Evolutionary conservation across 805 yeast species (phyloP).

Genomic region (Isabelozyma heimii): DNA sequence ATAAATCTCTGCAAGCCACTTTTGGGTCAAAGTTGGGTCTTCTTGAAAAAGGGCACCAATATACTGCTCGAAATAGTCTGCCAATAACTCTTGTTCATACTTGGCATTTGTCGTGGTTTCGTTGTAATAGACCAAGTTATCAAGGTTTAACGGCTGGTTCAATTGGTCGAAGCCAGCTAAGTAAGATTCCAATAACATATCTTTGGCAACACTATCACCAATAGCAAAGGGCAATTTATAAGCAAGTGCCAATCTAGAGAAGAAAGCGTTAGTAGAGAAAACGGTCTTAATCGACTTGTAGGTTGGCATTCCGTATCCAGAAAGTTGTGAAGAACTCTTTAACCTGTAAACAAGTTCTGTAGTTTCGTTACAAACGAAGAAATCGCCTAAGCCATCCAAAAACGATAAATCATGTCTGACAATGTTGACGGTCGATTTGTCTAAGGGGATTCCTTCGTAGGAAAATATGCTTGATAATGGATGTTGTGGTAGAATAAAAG

Average conservation of each 20-base stretch:
- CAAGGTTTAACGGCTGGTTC: conserved; percentile 1
- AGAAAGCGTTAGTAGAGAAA: conserved; percentile 36
- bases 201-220: conserved; percentile 24
- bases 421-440: conserved; percentile 17
- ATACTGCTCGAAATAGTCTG: conserved; percentile 41
- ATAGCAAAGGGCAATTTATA: conserved; percentile 34
- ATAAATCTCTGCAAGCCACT: conserved; percentile 31
- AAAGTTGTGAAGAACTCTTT: conserved; percentile 4
- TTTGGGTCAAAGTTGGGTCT: conserved; percentile 33
- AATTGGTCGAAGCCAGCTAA: conserved; percentile 20
- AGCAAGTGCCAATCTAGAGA: conserved; percentile 32
- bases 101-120: neutral
- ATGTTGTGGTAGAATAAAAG: conserved; percentile 25
- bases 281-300: conserved; percentile 28
- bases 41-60: conserved; percentile 41
- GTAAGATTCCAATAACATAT: conserved; percentile 21
- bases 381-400: conserved; percentile 42
- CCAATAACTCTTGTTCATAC: conserved; percentile 41
- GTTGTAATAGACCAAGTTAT: neutral
- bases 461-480: conserved; percentile 18
- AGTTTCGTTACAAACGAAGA: conserved; percentile 35
- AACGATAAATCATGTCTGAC: conserved; percentile 33
- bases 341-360: conserved; percentile 31
- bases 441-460: conserved; percentile 14
- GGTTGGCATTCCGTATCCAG: conserved; percentile 22